Conservation (phyloP, 352 stramenopile genomes). For the Phytophthora sp. region DNA sequence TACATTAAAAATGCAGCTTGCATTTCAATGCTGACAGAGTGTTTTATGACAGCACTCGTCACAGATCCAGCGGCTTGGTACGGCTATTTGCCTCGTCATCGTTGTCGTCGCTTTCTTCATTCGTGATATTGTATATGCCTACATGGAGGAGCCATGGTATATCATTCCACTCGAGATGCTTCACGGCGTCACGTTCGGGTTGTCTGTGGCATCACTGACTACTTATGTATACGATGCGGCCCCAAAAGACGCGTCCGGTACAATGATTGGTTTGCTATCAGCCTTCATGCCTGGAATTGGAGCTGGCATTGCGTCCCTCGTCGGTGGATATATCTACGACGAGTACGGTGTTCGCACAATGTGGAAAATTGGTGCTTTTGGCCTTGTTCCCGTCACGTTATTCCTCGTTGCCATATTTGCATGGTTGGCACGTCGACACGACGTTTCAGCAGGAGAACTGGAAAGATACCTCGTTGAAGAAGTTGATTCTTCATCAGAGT, state of each 20-base stretch:
- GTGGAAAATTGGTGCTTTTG: slow-evolving; percentile 46
- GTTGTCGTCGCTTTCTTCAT: no score
- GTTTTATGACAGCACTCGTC: no score
- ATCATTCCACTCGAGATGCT: slow-evolving; percentile 65
- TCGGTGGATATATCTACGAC: slow-evolving; percentile 64
- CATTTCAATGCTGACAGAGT: no score
- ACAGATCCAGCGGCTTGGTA: no score
- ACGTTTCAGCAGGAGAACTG: background rate
- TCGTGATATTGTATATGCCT: slow-evolving; percentile 54
- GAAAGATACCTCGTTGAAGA: no score
- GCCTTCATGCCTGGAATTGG: slow-evolving; percentile 54
- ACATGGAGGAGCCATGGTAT: slow-evolving; percentile 62
- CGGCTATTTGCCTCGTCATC: no score
- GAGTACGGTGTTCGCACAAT: slow-evolving; percentile 41
- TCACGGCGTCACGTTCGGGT: slow-evolving; percentile 57
- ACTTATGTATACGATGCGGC: slow-evolving; percentile 55
- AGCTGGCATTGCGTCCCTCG: slow-evolving; percentile 55
- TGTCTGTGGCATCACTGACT: slow-evolving; percentile 48
- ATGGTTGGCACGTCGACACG: slow-evolving; percentile 18
- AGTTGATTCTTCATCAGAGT: no score
- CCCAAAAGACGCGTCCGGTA: slow-evolving; percentile 45
- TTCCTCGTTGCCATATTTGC: background rate
- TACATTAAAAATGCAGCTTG: no score
- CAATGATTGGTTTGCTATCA: slow-evolving; percentile 63
- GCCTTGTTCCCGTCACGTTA: slow-evolving; percentile 24